These are phyloP conservation scores for Anacardium occidentale DNA, from an alignment of 345 rosid genomes.

Conservation along the genomic window DNA sequence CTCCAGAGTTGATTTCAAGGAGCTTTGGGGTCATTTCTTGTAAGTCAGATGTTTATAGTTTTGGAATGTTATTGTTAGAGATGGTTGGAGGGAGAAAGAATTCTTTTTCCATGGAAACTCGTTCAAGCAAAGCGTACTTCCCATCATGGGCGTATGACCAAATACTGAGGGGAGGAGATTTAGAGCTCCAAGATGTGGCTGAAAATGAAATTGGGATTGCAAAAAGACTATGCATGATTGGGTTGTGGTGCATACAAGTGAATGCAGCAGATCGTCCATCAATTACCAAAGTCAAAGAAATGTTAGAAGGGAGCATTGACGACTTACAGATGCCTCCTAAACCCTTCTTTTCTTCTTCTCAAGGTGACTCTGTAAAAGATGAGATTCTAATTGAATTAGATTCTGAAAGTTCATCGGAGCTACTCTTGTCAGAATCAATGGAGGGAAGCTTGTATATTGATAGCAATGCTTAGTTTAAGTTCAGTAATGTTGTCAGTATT, in stretches of 20 bases:
- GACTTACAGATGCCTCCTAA: conserved; percentile 34
- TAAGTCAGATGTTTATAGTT: conserved; percentile 16
- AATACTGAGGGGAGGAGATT: conserved; percentile 26
- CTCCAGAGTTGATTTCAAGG: conserved; percentile 1
- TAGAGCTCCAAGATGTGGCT: conserved; percentile 24
- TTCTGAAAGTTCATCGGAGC: not conserved
- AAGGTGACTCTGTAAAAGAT: not conserved
- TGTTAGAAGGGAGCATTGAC: conserved; percentile 24
- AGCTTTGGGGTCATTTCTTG: not conserved
- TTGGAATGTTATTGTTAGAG: conserved; percentile 11
- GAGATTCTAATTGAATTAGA: not conserved
- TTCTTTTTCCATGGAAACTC: not conserved
- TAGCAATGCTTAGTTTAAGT: no score
- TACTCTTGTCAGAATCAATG: not conserved
- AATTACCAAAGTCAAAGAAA: conserved; percentile 37
- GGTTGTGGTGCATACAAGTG: conserved; percentile 44
- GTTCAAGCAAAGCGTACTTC: not conserved
- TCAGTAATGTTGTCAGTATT: not conserved
- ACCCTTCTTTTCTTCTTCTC: conserved; percentile 28
- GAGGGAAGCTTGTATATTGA: not conserved
- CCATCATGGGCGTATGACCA: conserved; percentile 21
- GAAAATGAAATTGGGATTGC: conserved; percentile 13
- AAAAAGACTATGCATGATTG: conserved; percentile 30
- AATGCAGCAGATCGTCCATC: conserved; percentile 29
- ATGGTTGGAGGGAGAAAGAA: conserved; percentile 4